These are phyloP conservation scores for Aaosphaeria pasadenensis DNA, from an alignment of 2,329 filamentous ascomycete species.

Conservation along the genomic window DNA sequence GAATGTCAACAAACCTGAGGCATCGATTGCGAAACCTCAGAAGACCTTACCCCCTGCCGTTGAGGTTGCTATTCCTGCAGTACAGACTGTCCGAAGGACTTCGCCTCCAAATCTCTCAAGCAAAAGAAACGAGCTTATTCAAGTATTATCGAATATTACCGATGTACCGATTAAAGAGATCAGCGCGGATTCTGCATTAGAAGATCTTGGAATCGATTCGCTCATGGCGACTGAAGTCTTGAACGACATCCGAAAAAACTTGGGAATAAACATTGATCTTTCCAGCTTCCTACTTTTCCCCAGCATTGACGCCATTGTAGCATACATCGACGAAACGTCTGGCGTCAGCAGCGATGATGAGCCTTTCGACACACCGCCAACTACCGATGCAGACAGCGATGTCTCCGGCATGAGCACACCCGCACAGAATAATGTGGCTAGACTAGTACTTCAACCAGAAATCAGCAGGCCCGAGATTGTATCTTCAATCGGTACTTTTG, in stretches of 20 bases:
- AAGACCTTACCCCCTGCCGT: background rate
- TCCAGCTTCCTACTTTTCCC: constrained; percentile 4
- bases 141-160: constrained; percentile 2
- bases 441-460: background rate
- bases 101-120: background rate
- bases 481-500: background rate
- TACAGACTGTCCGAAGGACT: no score
- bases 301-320: background rate
- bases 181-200: constrained; percentile 3
- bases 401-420: background rate
- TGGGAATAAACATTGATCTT: constrained; percentile 5
- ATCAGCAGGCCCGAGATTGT: background rate
- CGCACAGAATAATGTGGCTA: no score
- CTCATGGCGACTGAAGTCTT: constrained; percentile 35
- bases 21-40: background rate
- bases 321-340: background rate
- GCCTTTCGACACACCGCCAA: background rate
- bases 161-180: constrained; percentile 4
- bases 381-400: background rate
- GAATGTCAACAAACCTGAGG: background rate
- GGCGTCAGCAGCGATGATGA: background rate
- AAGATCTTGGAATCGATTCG: constrained; percentile 37
- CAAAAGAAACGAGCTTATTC: background rate
- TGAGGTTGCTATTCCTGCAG: no score
- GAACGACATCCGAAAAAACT: constrained; percentile 20